Base-by-base conservation (phyloP, 768 basidiomycete species). In the Pluteus cervinus region DNA sequence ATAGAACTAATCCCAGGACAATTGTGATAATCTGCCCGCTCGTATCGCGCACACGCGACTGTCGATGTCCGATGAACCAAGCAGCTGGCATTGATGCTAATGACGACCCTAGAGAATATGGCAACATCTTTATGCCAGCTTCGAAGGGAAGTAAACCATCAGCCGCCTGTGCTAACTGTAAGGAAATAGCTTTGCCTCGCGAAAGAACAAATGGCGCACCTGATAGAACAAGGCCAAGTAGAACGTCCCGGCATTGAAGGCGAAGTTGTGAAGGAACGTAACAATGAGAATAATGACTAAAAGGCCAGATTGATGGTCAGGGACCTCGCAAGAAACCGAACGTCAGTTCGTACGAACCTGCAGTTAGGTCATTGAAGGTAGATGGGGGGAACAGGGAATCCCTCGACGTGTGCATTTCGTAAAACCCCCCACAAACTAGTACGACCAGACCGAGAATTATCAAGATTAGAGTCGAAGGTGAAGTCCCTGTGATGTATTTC, bases 191-290 rank as follows among this genome's bases (percentile, higher is more conserved):
- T 40, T 33, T 44, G 24, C 32, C 42, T 39, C 34, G 23, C 44
- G 30, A 41, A 42, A 9, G 43, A 36, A 42, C 36, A 39, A 34
- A 39, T 37, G 29, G 52, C 65, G 24, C 45, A 85, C 87, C 71
- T 91, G 87, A 58, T 75, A 89, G 56, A 78, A 90, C 16, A 90
- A 57, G 0, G 86, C 84, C 31, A 91, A 75, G 60, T 87, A 91
- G 61, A 85, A 91, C 4, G 87, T 90, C 33, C 85, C 87, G 22
- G 87, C 75, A 45, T 76, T 89, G 58, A 88, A 91, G 11, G 78
- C 79, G 44, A 89, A 71, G 52, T 86, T 87, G 56, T 90, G 88
- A 38, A 90, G 67, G 62, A 89, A 87, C 12, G 76, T 76, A 42
- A 86, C 68, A 12, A 77, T 35, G 22, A 90, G 73, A 31, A 86